Conservation (phyloP, 768 basidiomycete genomes). For the Podaxis carcinomalis region DNA sequence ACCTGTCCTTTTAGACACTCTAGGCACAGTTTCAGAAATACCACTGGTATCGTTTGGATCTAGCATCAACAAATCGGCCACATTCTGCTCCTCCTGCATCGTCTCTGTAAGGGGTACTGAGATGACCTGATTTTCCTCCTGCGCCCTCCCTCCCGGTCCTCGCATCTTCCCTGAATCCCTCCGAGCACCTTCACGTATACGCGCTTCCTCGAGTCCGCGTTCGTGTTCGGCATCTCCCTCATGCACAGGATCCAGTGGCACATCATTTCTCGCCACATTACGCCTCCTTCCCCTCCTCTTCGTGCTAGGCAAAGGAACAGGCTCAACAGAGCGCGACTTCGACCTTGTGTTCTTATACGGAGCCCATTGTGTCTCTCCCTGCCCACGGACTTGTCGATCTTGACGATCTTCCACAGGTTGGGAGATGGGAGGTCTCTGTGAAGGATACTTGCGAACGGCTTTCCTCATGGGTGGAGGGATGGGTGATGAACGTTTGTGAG, state of each 20-base stretch:
- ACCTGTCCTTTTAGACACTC: background rate
- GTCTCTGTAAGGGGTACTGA: slow-evolving; percentile 6
- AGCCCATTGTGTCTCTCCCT: slow-evolving; percentile 14
- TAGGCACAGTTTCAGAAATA: background rate
- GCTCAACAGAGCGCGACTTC: slow-evolving; percentile 28
- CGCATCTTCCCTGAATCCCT: background rate
- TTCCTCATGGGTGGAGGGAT: slow-evolving; percentile 8
- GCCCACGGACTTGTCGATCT: background rate
- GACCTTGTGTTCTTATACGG: slow-evolving; percentile 32
- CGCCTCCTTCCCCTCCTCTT: background rate
- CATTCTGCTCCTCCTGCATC: slow-evolving; percentile 16
- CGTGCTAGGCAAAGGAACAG: slow-evolving; percentile 12
- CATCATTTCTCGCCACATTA: background rate
- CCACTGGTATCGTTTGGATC: background rate
- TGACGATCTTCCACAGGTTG: slow-evolving; percentile 4
- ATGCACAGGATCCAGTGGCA: background rate
- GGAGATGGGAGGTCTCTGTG: slow-evolving; percentile 12
- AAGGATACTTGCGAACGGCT: slow-evolving; percentile 12
- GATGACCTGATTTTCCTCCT: background rate
- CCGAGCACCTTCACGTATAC: no score
- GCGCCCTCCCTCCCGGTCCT: slow-evolving; percentile 7
- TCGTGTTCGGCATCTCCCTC: slow-evolving; percentile 7
- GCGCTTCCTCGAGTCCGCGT: background rate
- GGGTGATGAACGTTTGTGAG: slow-evolving; percentile 2
- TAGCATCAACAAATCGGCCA: slow-evolving; percentile 1